Evolutionary conservation across 2,329 filamentous ascomycete species (phyloP), one percentile per base, ranked within the genome.

Genomic region (Penicillium brevicompactum): DNA sequence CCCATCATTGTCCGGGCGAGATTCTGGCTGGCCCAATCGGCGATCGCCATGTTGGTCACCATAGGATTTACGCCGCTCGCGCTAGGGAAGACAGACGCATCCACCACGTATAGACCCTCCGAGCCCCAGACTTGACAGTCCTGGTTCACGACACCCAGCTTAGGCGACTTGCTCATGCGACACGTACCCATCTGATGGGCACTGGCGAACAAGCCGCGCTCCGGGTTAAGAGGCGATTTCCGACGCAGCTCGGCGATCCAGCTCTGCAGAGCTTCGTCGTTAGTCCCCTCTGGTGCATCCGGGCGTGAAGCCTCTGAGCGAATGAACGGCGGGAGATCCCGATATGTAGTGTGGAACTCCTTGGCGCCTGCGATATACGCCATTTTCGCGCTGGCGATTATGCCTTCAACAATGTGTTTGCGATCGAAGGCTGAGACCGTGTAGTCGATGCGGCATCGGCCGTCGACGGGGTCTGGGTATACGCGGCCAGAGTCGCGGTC

Each of bases 401-500:
- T 66, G 8, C 90, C 91, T 69, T 91, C 85, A 16, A 93, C 71
- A 22, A 88, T 83, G 71, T 92, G 83, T 27, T 82, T 82, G 47
- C 87, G 82, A 74, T 97, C 93, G 65, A 88, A 88, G 18, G 81
- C 77, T 18, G 87, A 91, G 0, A 85, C 78, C 0, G 81, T 83
- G 76, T 96, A 97, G 56, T 85, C 80, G 59, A 96, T 77, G 27
- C 86, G 77, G 2, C 85, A 83, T 21, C 80, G 75, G 5, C 90
- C 89, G 41, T 86, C 87, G 5, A 72, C 69, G 0, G 89, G 84
- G 68, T 96, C 91, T 0, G 86, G 80, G 65, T 87, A 90, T 1
- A 97, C 87, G 21, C 81, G 80, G 13, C 92, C 92, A 0, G 86
- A 74, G 70, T 94, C 89, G 18, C 87, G 84, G 70, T 97, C 92